Conservation (phyloP, 2,329 filamentous ascomycete species). For the Pestalotiopsis sp. region DNA sequence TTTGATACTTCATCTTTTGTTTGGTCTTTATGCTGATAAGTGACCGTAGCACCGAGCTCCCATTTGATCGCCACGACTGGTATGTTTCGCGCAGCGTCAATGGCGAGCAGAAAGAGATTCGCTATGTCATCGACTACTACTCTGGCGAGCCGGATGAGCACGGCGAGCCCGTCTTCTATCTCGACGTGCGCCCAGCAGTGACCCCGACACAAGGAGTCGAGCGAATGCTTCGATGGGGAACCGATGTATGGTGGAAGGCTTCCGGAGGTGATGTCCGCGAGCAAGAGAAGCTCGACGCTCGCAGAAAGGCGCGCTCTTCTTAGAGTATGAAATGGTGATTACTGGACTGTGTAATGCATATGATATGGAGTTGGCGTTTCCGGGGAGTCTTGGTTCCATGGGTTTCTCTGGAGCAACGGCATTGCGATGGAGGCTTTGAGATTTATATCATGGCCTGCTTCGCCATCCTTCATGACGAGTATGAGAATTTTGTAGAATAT, state of each 20-base stretch:
- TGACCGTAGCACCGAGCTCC: conserved; percentile 66
- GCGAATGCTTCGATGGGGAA: conserved; percentile 80
- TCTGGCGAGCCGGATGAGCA: conserved; percentile 77
- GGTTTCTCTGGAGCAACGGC: not conserved
- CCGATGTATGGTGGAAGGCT: conserved; percentile 91
- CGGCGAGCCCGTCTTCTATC: conserved; percentile 91
- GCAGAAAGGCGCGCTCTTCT: not conserved
- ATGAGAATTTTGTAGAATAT: conserved; percentile 9
- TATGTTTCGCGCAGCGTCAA: conserved; percentile 75
- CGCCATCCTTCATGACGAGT: conserved; percentile 1
- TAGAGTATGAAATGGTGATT: not conserved
- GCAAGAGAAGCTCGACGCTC: conserved; percentile 25
- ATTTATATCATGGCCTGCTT: not conserved
- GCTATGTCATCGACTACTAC: conserved; percentile 98
- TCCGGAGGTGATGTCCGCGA: conserved; percentile 69
- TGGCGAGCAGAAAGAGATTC: conserved; percentile 72
- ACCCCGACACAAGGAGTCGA: conserved; percentile 80
- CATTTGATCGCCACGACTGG: conserved; percentile 98
- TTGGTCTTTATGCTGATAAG: conserved; percentile 17
- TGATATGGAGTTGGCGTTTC: conserved; percentile 11
- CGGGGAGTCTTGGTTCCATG: not conserved
- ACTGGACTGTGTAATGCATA: not conserved
- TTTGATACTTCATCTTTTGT: not conserved
- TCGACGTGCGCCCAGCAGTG: conserved; percentile 89
- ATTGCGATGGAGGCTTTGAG: not conserved